Evolutionary conservation across 106 monocot species (phyloP).

Genomic region (Phalaenopsis equestris): DNA sequence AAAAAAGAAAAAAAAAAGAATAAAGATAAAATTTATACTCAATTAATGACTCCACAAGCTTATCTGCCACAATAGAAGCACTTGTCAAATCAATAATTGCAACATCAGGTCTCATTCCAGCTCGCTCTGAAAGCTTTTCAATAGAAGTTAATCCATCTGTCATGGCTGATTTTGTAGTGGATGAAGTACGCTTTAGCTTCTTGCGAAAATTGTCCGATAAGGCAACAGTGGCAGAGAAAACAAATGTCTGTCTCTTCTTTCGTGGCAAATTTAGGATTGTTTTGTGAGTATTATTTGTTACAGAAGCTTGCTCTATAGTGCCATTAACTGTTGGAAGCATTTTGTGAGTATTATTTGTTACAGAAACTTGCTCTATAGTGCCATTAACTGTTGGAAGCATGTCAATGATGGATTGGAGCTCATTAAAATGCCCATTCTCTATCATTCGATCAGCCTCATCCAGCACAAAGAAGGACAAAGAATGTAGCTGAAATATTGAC

Average conservation of each 20-base stretch:
- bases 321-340: neutral
- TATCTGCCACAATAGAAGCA: slow-evolving; percentile 72
- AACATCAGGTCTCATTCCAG: slow-evolving; percentile 86
- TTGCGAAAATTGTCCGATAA: slow-evolving; percentile 81
- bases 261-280: slow-evolving; percentile 38
- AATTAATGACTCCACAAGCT: slow-evolving; percentile 94
- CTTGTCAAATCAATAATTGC: slow-evolving; percentile 83
- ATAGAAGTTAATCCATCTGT: slow-evolving; percentile 66
- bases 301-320: slow-evolving; percentile 12
- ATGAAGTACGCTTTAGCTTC: slow-evolving; percentile 62
- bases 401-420: slow-evolving; percentile 88
- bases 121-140: slow-evolving; percentile 69
- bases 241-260: slow-evolving; percentile 91
- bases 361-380: slow-evolving; percentile 11
- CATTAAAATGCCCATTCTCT: slow-evolving; percentile 89
- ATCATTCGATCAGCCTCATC: slow-evolving; percentile 99
- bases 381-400: slow-evolving; percentile 54
- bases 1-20: neutral
- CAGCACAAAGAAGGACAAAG: slow-evolving; percentile 88
- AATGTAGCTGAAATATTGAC: slow-evolving; percentile 57
- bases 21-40: slow-evolving; percentile 36
- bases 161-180: slow-evolving; percentile 26
- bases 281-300: slow-evolving; percentile 23
- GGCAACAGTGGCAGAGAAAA: slow-evolving; percentile 94
- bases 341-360: slow-evolving; percentile 23